phyloP scores from a whole-genome alignment of 352 stramenopile species.

The Globisporangium radiosum region DNA sequence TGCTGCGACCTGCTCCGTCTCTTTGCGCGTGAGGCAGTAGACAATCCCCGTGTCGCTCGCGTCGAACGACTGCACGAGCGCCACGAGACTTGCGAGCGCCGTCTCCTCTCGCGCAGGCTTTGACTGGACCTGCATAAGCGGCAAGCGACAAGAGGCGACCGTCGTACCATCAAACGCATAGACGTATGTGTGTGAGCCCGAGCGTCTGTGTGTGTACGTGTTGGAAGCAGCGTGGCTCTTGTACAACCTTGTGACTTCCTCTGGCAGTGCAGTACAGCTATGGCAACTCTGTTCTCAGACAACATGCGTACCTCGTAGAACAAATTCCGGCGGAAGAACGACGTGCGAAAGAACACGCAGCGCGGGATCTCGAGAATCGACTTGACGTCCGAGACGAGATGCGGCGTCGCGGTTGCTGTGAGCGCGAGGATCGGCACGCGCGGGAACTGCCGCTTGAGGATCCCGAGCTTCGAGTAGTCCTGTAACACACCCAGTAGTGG shows the following conservation, averaged over 20 bases:
- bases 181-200: background rate
- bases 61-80: conserved; percentile 67
- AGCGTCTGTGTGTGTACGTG: background rate
- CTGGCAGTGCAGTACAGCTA: too few species aligned
- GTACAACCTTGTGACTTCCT: background rate
- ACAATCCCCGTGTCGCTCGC: conserved; percentile 80
- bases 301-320: conserved; percentile 67
- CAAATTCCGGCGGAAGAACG: conserved; percentile 89
- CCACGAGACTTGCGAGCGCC: conserved; percentile 54
- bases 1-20: conserved; percentile 85
- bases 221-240: background rate
- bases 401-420: conserved; percentile 81
- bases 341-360: conserved; percentile 85
- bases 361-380: conserved; percentile 64
- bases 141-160: background rate
- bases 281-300: too few species aligned
- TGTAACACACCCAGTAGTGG: conserved; percentile 8
- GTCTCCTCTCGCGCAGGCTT: conserved; percentile 43
- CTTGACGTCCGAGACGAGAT: conserved; percentile 69
- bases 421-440: conserved; percentile 88
- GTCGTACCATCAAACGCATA: too few species aligned
- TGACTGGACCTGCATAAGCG: conserved; percentile 22
- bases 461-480: conserved; percentile 91
- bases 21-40: conserved; percentile 90
- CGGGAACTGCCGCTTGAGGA: conserved; percentile 88